phyloP scores from a whole-genome alignment of 345 rosid species.

The Brassica juncea region DNA sequence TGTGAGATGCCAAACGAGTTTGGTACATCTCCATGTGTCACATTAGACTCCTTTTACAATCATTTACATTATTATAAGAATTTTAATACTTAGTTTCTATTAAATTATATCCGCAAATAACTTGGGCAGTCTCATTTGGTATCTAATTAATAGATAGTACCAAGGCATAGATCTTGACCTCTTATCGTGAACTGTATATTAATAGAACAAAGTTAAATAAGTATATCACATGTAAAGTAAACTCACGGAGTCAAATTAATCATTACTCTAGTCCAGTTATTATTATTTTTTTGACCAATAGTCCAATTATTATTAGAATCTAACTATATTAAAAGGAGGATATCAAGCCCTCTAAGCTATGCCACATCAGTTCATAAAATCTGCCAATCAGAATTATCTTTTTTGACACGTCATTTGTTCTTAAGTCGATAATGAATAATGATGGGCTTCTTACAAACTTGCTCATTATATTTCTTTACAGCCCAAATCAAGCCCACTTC shows the following conservation, averaged over 20 bases:
- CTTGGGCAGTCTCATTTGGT: conserved; percentile 22
- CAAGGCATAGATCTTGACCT: conserved; percentile 23
- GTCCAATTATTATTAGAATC: no score
- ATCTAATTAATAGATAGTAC: conserved; percentile 4
- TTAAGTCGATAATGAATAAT: no score
- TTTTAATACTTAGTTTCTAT: background rate
- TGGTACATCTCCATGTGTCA: conserved; percentile 32
- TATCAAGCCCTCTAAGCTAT: no score
- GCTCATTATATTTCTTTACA: no score
- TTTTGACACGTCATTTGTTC: no score
- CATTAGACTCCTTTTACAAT: conserved; percentile 20
- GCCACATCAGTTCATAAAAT: no score
- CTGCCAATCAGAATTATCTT: no score
- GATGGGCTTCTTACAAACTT: no score
- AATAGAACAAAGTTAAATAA: background rate
- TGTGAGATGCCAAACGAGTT: conserved; percentile 34
- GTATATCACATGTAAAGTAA: conserved; percentile 24
- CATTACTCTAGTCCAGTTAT: background rate
- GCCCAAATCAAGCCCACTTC: no score
- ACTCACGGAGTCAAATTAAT: conserved; percentile 24
- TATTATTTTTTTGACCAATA: no score
- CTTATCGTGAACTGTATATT: background rate
- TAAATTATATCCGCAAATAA: background rate
- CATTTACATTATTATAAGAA: conserved; percentile 3
- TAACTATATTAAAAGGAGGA: no score